Percentiles rank a stretch among this genome's conserved stretches.
Evolutionary conservation across 2,329 filamentous ascomycete species (phyloP).

Genomic region (Colletotrichum phormii): DNA sequence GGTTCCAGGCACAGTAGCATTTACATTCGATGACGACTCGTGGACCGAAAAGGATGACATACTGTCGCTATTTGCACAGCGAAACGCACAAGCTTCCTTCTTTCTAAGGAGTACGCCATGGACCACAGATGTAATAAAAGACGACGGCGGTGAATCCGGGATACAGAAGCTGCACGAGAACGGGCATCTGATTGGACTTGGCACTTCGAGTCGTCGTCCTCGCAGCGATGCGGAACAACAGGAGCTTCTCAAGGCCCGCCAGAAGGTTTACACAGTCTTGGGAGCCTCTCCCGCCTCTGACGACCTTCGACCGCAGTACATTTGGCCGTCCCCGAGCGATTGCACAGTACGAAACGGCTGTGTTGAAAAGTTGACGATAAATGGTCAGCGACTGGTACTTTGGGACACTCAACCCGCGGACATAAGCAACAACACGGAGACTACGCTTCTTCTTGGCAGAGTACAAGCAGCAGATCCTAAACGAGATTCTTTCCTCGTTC

Average conservation of each 20-base stretch:
- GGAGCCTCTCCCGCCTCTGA: not conserved
- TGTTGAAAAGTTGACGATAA: conserved; percentile 2
- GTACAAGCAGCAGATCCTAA: not conserved
- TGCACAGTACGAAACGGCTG: conserved; percentile 17
- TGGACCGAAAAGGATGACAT: conserved; percentile 3
- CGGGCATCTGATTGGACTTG: conserved; percentile 7
- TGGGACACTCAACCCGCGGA: not conserved
- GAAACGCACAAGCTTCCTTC: not conserved
- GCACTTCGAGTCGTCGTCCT: not conserved
- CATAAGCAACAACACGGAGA: not conserved
- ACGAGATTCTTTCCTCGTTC: not conserved
- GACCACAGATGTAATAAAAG: not conserved
- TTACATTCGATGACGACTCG: conserved; percentile 10
- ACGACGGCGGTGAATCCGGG: not conserved
- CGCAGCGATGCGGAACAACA: not conserved
- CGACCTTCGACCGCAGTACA: not conserved
- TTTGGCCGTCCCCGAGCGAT: not conserved
- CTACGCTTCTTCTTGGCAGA: not conserved
- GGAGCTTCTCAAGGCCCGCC: not conserved
- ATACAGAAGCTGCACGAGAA: not conserved
- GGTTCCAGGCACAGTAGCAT: conserved; percentile 13
- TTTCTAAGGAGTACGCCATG: not conserved
- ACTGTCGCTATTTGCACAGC: not conserved
- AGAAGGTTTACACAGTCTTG: not conserved
- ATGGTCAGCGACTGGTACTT: conserved; percentile 8